These are phyloP conservation scores for Mollisia scopiformis DNA, from an alignment of 2,329 filamentous ascomycete species.

Conservation along the genomic window DNA sequence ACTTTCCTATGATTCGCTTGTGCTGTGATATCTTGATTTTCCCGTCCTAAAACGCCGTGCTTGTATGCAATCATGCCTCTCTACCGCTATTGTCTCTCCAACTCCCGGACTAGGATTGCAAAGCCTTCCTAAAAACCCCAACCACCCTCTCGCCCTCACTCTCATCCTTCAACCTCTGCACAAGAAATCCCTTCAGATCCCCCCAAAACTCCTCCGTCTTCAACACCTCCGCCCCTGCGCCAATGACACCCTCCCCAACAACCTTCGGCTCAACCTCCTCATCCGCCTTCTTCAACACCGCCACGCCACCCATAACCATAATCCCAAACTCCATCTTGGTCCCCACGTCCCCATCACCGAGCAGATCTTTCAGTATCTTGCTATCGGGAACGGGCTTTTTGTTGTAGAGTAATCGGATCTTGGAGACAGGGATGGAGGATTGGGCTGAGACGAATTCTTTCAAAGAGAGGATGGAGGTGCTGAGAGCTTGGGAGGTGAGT, in stretches of 20 bases:
- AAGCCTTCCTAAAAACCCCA: slow-evolving; percentile 69
- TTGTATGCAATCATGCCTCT: slow-evolving; percentile 7
- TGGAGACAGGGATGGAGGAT: slow-evolving; percentile 68
- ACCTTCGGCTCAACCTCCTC: slow-evolving; percentile 40
- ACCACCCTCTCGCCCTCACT: slow-evolving; percentile 65
- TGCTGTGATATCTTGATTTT: neutral
- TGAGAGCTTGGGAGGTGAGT: slow-evolving; percentile 63
- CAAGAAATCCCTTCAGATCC: slow-evolving; percentile 80
- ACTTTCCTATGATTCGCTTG: slow-evolving; percentile 2
- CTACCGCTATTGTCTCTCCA: neutral
- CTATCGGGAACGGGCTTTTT: slow-evolving; percentile 83
- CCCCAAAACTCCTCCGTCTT: slow-evolving; percentile 80
- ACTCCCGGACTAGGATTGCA: slow-evolving; percentile 5
- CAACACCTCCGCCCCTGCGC: slow-evolving; percentile 60
- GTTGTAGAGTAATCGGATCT: slow-evolving; percentile 83
- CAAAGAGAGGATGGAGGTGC: slow-evolving; percentile 78
- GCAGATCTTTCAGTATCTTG: slow-evolving; percentile 75
- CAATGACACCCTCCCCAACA: slow-evolving; percentile 56
- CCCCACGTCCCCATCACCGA: slow-evolving; percentile 46
- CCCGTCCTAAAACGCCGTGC: slow-evolving; percentile 26
- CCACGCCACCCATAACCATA: slow-evolving; percentile 82
- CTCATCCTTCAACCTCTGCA: slow-evolving; percentile 77
- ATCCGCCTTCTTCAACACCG: slow-evolving; percentile 44
- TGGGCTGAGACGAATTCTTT: slow-evolving; percentile 70
- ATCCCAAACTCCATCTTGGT: slow-evolving; percentile 74